Evolutionary conservation across 2,329 filamentous ascomycete species (phyloP), one percentile per base, ranked within the genome.

Genomic region (Penicillium digitatum): DNA sequence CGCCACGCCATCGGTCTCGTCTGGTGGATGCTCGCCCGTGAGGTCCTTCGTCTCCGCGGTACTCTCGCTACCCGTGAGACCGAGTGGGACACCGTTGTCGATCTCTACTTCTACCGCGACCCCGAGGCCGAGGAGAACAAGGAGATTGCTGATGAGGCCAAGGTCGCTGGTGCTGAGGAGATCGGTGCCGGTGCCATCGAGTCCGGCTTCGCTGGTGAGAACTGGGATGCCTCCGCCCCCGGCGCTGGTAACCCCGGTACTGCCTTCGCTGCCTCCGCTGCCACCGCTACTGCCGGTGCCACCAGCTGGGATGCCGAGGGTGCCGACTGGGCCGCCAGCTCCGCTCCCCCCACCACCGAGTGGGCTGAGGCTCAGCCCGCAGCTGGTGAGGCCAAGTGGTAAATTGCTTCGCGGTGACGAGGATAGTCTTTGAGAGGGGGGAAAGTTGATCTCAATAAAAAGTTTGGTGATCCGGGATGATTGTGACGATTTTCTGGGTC

Each of bases 51-150:
- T 77, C 91, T 99, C 74, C 91, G 94, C 72, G 94, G 95, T 71
- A 97, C 92, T 75, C 90, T 99, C 76, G 88, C 90, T 77, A 90
- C 85, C 84, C 91, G 94, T 78, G 94, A 99, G 82, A 87, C 88
- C 62, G 89, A 95, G 78, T 99, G 94, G 94, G 94, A 99, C 77
- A 88, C 95, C 81, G 97, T 99, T 87, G 90, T 95, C 73, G 94
- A 99, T 87, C 82, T 99, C 73, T 99, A 99, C 90, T 99, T 99
- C 88, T 96, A 99, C 89, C 94, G 95, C 78, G 95, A 99, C 81
- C 94, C 95, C 71, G 94, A 99, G 82, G 91, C 92, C 69, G 94
- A 99, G 87, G 94, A 96, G 78, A 93, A 96, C 86, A 96, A 99
- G 83, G 95, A 96, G 74, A 74, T 80, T 78, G 82, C 87, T 66